These are phyloP conservation scores for Yarrowia deformans DNA, from an alignment of 805 yeast species.

Conservation along the genomic window DNA sequence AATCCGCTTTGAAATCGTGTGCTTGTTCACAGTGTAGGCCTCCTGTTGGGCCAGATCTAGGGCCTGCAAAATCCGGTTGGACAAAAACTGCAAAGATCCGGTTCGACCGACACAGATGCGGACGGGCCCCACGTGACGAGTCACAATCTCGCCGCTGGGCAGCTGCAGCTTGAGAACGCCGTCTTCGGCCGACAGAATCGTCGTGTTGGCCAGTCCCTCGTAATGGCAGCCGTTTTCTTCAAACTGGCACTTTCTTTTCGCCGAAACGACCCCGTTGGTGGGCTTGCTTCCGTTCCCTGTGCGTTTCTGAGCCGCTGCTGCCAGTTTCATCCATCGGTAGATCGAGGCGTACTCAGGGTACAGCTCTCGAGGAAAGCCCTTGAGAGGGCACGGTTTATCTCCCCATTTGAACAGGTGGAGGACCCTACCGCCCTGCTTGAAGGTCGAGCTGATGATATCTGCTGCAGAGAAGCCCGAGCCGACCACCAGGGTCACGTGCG, in stretches of 20 bases:
- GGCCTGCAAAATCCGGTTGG: slow-evolving; percentile 38
- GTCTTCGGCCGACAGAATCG: slow-evolving; percentile 39
- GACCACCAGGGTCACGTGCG: slow-evolving; percentile 39
- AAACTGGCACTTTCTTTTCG: neutral
- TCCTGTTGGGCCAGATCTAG: slow-evolving; percentile 19
- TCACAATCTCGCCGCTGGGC: slow-evolving; percentile 40
- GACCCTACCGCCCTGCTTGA: slow-evolving; percentile 38
- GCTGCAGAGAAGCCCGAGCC: slow-evolving; percentile 52
- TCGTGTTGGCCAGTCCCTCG: slow-evolving; percentile 45
- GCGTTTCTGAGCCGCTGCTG: slow-evolving; percentile 35
- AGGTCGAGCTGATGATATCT: slow-evolving; percentile 46
- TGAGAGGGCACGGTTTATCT: slow-evolving; percentile 46
- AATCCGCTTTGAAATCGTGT: slow-evolving; percentile 38
- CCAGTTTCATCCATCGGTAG: slow-evolving; percentile 45
- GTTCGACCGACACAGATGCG: slow-evolving; percentile 47
- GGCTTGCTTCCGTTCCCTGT: neutral
- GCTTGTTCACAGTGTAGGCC: slow-evolving; percentile 38
- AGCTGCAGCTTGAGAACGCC: slow-evolving; percentile 42
- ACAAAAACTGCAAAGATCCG: slow-evolving; percentile 47
- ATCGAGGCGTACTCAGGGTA: slow-evolving; percentile 50
- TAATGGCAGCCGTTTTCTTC: slow-evolving; percentile 28
- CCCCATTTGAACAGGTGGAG: slow-evolving; percentile 49
- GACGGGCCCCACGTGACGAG: slow-evolving; percentile 41
- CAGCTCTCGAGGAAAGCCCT: slow-evolving; percentile 47
- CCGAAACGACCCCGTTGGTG: neutral